Base-by-base conservation (phyloP, 176 grass and related monocot genomes). In the Tuctoria greenei region DNA sequence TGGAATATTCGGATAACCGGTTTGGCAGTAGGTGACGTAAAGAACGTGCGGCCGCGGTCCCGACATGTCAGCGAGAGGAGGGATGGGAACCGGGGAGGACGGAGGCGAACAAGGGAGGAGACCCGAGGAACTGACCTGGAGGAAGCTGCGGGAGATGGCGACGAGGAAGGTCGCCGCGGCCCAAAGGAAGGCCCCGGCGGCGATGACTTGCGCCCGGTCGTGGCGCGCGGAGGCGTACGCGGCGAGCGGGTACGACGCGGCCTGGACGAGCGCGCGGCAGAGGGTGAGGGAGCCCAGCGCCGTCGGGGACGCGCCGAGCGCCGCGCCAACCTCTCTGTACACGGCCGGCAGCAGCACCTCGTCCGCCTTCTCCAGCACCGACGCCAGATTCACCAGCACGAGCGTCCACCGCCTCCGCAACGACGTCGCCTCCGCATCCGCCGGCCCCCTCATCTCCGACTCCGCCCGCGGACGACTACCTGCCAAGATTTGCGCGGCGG, bases 321-420 rank as follows among this genome's bases (percentile, higher is more conserved):
- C 87, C 9, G 67, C 79, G 59, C 93, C 90, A 36, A 97, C 87
- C 71, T 97, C 90, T 23, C 76, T 50, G 93, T 97, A 97, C 75
- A 93, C 93, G 40, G 90, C 85, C 24, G 93, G 93, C 0, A 96
- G 80, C 60, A 96, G 85, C 50, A 88, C 87, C 87, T 96, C 93
- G 71, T 96, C 54, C 9, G 54, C 89, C 57, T 85, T 83, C 83
- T 96, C 93, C 74, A 92, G 82, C 56, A 96, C 78, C 10, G 86
- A 91, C 45, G 89, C 84, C 28, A 96, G 77, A 81, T 96, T 96
- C 74, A 92, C 84, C 76, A 96, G 74, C 46, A 96, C 77, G 62
- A 96, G 89, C 54, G 89, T 96, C 79, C 93, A 77, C 26, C 81
- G 40, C 81, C 87, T 72, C n/a, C 44, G 49, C 81, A 39, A 41